These are phyloP conservation scores for Lactarius akahatsu DNA, from an alignment of 768 basidiomycete species.

Conservation along the genomic window DNA sequence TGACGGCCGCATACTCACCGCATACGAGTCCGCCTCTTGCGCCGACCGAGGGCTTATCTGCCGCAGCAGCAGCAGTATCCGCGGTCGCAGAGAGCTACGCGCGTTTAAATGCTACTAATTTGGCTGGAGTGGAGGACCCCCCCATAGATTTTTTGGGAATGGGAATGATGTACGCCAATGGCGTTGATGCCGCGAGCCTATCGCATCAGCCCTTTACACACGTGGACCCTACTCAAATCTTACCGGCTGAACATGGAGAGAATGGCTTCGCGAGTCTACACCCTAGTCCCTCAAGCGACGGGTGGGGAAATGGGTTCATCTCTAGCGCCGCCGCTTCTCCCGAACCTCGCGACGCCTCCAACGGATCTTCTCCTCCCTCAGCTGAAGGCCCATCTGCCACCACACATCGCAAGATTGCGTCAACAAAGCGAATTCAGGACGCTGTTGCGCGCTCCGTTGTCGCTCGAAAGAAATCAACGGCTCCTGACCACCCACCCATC, in stretches of 20 bases:
- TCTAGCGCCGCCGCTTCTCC: slow-evolving; percentile 75
- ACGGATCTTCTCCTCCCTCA: slow-evolving; percentile 72
- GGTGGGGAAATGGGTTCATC: slow-evolving; percentile 61
- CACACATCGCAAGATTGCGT: slow-evolving; percentile 58
- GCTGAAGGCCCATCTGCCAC: slow-evolving; percentile 47
- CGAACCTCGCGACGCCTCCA: slow-evolving; percentile 67
- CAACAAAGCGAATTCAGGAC: slow-evolving; percentile 62
- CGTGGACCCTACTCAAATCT: slow-evolving; percentile 91
- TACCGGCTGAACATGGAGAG: slow-evolving; percentile 45
- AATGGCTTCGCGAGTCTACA: slow-evolving; percentile 54
- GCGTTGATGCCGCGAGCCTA: slow-evolving; percentile 43
- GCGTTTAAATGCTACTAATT: slow-evolving; percentile 55
- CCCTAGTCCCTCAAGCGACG: slow-evolving; percentile 79
- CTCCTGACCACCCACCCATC: slow-evolving; percentile 16
- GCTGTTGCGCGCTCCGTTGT: slow-evolving; percentile 31
- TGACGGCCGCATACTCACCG: slow-evolving; percentile 41
- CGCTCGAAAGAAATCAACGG: slow-evolving; percentile 50
- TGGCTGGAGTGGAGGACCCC: slow-evolving; percentile 54
- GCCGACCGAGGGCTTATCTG: slow-evolving; percentile 55
- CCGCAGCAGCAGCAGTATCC: slow-evolving; percentile 52
- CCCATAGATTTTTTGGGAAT: slow-evolving; percentile 66
- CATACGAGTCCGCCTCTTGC: slow-evolving; percentile 36
- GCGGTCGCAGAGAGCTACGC: slow-evolving; percentile 74
- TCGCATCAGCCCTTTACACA: slow-evolving; percentile 60
- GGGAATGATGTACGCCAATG: slow-evolving; percentile 58